Evolutionary conservation across 768 basidiomycete genomes (phyloP), one percentile per base, ranked within the genome.

Genomic region (Termitomyces sp.): DNA sequence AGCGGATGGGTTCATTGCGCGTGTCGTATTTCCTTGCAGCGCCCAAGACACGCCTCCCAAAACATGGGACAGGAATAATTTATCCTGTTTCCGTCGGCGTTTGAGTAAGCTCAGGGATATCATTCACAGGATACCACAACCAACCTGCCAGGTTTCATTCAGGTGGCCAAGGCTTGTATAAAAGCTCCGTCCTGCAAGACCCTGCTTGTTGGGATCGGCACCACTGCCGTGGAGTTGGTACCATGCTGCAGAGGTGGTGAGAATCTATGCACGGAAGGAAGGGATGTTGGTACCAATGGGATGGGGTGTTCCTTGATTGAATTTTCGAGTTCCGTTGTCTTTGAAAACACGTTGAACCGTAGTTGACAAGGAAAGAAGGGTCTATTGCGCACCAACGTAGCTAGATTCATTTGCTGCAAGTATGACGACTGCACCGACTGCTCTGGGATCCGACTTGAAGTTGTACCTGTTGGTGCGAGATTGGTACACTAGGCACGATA

Each of bases 101-200:
- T 9, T 46, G 21, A 37, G 29, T 6, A 25, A 29, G 19, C 42
- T 25, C 12, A 10, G 44, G n/a, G 23, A 54, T 21, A 69, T 29
- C 32, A 21, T 11, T 37, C 27, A 40, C 11, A 32, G 11, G 14
- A 5, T 27, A 35, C 4, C 21, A 40, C 10, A 35, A 51, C 79
- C 56, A 53, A 86, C 89, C 73, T 81, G 72, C 90, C 89, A 92
- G 32, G 89, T 91, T 64, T 88, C 84, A 63, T 84, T 86, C 52
- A 84, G 71, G 67, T 95, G 92, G 0, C 92, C 92, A 0, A 94
- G 77, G 59, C 84, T 79, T 0, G 92, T 94, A 68, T 91, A 94
- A 74, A 90, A 94, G 63, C 89, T 91, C 37, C 92, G 80, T 21
- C 91, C 92, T 2, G 85, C 79, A 40, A 66, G 64, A 25, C 34